Evolutionary conservation across 306 rosid genomes (phyloP).

Genomic region (Lathyrus sativus): DNA sequence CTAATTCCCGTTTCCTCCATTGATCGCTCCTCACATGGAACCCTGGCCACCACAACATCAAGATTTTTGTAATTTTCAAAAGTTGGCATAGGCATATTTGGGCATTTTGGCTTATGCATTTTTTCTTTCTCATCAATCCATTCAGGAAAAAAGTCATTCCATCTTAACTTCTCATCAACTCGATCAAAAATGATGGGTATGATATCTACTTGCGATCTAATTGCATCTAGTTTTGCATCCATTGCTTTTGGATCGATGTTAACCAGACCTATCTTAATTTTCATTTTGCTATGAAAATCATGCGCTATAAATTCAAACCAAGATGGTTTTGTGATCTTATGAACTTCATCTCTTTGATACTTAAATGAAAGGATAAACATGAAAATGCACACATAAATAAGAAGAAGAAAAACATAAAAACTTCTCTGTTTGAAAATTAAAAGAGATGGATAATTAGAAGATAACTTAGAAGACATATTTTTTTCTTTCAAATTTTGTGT

Average conservation of each 20-base stretch:
- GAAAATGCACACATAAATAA: conserved; percentile 42
- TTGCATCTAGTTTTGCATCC: neutral
- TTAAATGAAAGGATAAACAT: neutral
- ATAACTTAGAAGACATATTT: conserved; percentile 44
- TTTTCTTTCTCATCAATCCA: conserved; percentile 65
- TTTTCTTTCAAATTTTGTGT: conserved; percentile 9
- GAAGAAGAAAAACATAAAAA: neutral
- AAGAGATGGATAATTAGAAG: neutral
- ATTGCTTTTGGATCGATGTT: conserved; percentile 34
- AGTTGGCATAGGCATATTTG: conserved; percentile 58
- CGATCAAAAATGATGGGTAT: conserved; percentile 43
- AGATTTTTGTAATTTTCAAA: conserved; percentile 43
- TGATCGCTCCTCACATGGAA: conserved; percentile 54
- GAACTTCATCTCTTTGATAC: conserved; percentile 2
- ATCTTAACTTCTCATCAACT: conserved; percentile 37
- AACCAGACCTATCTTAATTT: conserved; percentile 61
- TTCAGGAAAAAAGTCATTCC: conserved; percentile 62
- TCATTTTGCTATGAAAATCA: conserved; percentile 1
- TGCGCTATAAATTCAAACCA: conserved; percentile 48
- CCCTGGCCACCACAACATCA: conserved; percentile 57
- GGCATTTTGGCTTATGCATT: conserved; percentile 55
- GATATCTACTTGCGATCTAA: conserved; percentile 21
- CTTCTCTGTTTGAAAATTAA: neutral
- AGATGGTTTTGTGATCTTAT: neutral
- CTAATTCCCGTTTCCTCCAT: conserved; percentile 38